phyloP scores from a whole-genome alignment of 257 asterid species.

The Knoxia roxburghii region DNA sequence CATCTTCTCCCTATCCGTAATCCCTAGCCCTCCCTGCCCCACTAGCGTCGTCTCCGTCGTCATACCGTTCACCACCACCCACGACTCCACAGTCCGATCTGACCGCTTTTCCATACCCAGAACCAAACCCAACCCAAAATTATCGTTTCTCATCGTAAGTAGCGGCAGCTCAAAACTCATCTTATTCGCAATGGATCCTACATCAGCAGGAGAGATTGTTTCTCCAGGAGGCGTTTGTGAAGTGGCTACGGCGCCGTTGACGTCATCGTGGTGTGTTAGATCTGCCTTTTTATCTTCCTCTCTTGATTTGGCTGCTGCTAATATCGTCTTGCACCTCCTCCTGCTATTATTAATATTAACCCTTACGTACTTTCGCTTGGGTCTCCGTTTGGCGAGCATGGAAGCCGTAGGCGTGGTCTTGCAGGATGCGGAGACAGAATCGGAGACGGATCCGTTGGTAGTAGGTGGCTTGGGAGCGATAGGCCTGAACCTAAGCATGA shows the following conservation, averaged over 20 bases:
- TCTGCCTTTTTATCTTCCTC: slow-evolving; percentile 9
- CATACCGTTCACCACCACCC: slow-evolving; percentile 37
- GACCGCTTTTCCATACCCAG: slow-evolving; percentile 2
- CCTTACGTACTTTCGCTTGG: slow-evolving; percentile 49
- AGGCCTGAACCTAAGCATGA: slow-evolving; percentile 39
- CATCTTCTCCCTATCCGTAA: slow-evolving; percentile 38
- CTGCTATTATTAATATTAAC: slow-evolving; percentile 16
- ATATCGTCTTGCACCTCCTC: slow-evolving; percentile 14
- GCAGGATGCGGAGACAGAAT: slow-evolving; percentile 12
- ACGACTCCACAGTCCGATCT: slow-evolving; percentile 41
- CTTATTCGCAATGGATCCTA: slow-evolving; percentile 9
- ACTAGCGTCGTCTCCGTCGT: slow-evolving; percentile 17
- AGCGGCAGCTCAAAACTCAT: slow-evolving; percentile 21
- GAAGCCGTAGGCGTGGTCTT: neutral
- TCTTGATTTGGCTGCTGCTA: neutral
- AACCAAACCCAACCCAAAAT: neutral
- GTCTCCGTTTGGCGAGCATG: slow-evolving; percentile 9
- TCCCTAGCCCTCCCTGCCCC: slow-evolving; percentile 24
- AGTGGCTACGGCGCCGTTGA: neutral
- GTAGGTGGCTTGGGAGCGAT: slow-evolving; percentile 43
- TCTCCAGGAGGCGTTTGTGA: slow-evolving; percentile 4
- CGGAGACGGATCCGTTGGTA: slow-evolving; percentile 19
- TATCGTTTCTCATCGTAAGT: neutral
- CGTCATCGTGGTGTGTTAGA: slow-evolving; percentile 17
- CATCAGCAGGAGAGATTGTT: slow-evolving; percentile 3